Percentiles rank a stretch among this genome's conserved stretches.
phyloP scores from a whole-genome alignment of 345 rosid species.

The Populus davidiana region DNA sequence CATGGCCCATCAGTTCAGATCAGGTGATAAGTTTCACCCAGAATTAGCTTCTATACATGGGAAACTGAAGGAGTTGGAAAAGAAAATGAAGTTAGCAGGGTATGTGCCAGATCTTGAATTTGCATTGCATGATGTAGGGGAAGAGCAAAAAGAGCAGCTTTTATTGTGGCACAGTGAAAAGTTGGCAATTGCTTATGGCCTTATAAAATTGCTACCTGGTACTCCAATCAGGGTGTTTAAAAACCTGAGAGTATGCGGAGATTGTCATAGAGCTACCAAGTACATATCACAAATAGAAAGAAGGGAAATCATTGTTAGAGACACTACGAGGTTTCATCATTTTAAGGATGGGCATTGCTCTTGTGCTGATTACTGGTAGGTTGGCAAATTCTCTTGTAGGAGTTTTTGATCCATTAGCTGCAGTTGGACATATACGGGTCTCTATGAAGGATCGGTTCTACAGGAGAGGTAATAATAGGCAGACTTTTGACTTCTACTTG shows the following conservation, averaged over 20 bases:
- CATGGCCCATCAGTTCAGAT: constrained; percentile 55
- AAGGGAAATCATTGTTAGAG: constrained; percentile 71
- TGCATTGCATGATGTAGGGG: constrained; percentile 68
- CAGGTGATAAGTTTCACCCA: constrained; percentile 56
- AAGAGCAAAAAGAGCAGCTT: constrained; percentile 63
- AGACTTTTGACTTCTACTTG: not conserved
- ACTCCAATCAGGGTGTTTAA: constrained; percentile 65
- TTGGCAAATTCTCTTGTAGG: not conserved
- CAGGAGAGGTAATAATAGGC: not conserved
- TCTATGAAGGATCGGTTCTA: not conserved
- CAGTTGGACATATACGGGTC: not conserved
- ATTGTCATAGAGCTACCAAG: constrained; percentile 69
- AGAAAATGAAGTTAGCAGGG: constrained; percentile 74
- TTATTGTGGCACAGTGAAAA: constrained; percentile 80
- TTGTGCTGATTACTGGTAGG: constrained; percentile 79
- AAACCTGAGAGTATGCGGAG: constrained; percentile 83
- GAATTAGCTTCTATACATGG: constrained; percentile 52
- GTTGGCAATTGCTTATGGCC: constrained; percentile 74
- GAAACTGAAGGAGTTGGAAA: constrained; percentile 56
- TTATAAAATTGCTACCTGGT: constrained; percentile 47
- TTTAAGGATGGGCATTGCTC: constrained; percentile 77
- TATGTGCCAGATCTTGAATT: constrained; percentile 73
- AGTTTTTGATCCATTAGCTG: not conserved
- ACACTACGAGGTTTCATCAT: constrained; percentile 76
- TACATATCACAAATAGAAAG: constrained; percentile 62